Base-by-base conservation (phyloP, 2,329 filamentous ascomycete species). In the Berkeleyomyces basicola region DNA sequence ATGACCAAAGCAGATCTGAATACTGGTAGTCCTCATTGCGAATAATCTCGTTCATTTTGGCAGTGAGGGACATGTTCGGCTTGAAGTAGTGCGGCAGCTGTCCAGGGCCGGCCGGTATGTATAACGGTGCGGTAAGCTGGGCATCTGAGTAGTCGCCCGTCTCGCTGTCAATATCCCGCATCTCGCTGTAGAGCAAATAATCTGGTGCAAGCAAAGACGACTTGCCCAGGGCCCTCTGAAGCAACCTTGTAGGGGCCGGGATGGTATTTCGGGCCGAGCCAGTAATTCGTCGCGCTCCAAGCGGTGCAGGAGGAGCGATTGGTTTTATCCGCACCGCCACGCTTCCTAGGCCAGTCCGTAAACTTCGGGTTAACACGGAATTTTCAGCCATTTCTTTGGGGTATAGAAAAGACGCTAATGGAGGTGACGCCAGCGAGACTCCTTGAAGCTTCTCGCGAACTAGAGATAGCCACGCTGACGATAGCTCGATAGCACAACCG, bases 1-100 rank as follows among this genome's bases (percentile, higher is more conserved):
- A 49, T n/a, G 57, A 40, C 64, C 64, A 65, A 4, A 63, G n/a
- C 11, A 61, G 46, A 44, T 65, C 64, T 1, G 63, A 62, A 47
- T 64, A 64, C 16, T 59, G 42, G 33, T 62, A 64, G 47, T 64
- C 63, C 49, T 64, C 63, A 16, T 60, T 53, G 31, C 58, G 43
- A 23, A 64, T 47, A n/a, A 64, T 59, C 7, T 47, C 40, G 37
- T 47, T 47, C 39, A 64, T 47, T 7, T 64, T 39, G n/a, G 58
- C 31, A 1, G 43, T 31, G 1, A 57, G 37, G 2, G 57, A 16
- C 63, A 64, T 64, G 1, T 37, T 44, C 3, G 36, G 40, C 3
- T 59, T 40, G 55, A 64, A 31, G 40, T 64, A 64, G 31, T 64
- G 63, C 11, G 63, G 63, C 31, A 23, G 58, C 42, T 64, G 59